Conservation (phyloP, 140 eudicot genomes). For the Erigeron philadelphicus region DNA sequence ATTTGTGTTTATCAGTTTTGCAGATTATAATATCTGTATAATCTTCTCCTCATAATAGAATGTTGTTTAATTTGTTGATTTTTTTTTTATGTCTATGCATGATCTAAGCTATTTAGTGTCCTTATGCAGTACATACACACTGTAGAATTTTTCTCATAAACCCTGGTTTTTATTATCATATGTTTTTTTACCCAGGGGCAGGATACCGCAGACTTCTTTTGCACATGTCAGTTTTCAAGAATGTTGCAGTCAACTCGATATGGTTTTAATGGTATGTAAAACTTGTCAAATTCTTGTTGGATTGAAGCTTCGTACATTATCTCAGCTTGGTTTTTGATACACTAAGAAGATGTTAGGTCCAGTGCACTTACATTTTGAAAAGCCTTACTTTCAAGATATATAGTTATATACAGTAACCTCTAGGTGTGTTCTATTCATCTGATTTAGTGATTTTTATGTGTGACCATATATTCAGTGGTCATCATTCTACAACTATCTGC, state of each 20-base stretch:
- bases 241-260: constrained; percentile 17
- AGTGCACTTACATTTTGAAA: not conserved
- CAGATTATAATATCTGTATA: not conserved
- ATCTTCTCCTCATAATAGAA: not conserved
- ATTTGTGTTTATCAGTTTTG: not conserved
- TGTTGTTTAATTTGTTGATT: not conserved
- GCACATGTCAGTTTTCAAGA: constrained; percentile 15
- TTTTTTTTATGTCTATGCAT: not conserved
- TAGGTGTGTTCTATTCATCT: constrained; percentile 11
- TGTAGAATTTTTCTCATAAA: not conserved
- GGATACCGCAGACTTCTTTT: constrained; percentile 24
- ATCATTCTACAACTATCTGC: constrained; percentile 3
- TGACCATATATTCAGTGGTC: not conserved
- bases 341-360: constrained; percentile 17
- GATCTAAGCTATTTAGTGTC: not conserved
- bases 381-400: constrained; percentile 17
- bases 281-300: constrained; percentile 4
- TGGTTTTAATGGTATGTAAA: constrained; percentile 28
- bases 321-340: constrained; percentile 23
- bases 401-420: constrained; percentile 14
- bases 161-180: not conserved
- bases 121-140: constrained; percentile 18
- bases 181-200: constrained; percentile 19
- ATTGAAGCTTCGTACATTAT: constrained; percentile 8
- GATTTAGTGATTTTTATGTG: not conserved